These are phyloP conservation scores for Adansonia rubrostipa DNA, from an alignment of 441 rosid species.

Conservation along the genomic window DNA sequence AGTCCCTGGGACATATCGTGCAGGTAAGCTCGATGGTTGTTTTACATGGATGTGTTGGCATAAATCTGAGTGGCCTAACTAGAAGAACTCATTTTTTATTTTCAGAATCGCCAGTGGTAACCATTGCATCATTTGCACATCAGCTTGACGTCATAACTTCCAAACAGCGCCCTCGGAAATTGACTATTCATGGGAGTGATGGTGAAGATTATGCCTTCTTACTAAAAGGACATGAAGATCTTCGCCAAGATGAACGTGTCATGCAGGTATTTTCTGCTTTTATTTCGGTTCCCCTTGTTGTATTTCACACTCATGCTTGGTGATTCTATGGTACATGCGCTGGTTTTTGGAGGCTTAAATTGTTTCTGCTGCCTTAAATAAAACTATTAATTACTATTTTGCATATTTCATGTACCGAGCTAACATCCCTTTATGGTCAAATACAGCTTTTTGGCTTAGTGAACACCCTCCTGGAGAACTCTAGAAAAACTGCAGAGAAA, in stretches of 20 bases:
- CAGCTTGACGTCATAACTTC: slow-evolving; percentile 95
- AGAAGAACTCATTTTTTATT: slow-evolving; percentile 7
- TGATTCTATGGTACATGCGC: neutral
- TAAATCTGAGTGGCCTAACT: slow-evolving; percentile 24
- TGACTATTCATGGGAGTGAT: slow-evolving; percentile 95
- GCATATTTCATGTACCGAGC: neutral
- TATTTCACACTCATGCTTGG: slow-evolving; percentile 6
- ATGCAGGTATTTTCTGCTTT: slow-evolving; percentile 76
- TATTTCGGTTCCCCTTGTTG: slow-evolving; percentile 2
- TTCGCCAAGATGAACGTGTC: slow-evolving; percentile 99
- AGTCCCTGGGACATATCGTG: slow-evolving; percentile 97
- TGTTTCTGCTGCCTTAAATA: slow-evolving; percentile 16
- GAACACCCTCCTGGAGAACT: slow-evolving; percentile 89
- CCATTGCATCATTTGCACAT: slow-evolving; percentile 86
- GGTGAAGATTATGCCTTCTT: slow-evolving; percentile 95
- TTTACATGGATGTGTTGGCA: slow-evolving; percentile 19
- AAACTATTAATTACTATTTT: neutral
- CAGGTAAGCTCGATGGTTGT: slow-evolving; percentile 54
- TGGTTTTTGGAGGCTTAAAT: slow-evolving; percentile 8
- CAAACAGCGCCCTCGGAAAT: slow-evolving; percentile 94
- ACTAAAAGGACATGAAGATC: slow-evolving; percentile 98
- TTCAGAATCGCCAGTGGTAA: slow-evolving; percentile 87
- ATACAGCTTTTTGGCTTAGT: slow-evolving; percentile 97
- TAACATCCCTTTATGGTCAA: slow-evolving; percentile 21
- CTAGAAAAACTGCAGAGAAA: slow-evolving; percentile 91